phyloP scores from a whole-genome alignment of 441 rosid species.

The Populus hybrid region DNA sequence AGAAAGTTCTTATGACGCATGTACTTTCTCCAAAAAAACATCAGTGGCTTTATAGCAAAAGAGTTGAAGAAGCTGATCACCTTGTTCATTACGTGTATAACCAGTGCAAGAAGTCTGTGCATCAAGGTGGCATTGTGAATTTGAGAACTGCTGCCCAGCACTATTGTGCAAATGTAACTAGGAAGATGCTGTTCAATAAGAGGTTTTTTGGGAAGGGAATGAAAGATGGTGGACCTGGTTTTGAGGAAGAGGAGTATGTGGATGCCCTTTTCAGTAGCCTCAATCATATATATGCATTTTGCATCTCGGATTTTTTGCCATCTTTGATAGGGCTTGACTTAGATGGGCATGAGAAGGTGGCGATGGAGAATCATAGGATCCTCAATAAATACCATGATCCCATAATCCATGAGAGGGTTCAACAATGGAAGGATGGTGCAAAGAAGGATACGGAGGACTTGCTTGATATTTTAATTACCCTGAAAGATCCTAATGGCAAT shows the following conservation, averaged over 20 bases:
- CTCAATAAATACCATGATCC: constrained; percentile 48
- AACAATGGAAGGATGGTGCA: constrained; percentile 30
- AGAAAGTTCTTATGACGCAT: too few species aligned
- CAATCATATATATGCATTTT: constrained; percentile 36
- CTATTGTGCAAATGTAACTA: constrained; percentile 40
- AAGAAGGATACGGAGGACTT: constrained; percentile 32
- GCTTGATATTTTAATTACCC: constrained; percentile 41
- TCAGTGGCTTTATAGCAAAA: too few species aligned
- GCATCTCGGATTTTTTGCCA: constrained; percentile 54
- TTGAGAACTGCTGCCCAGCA: constrained; percentile 34
- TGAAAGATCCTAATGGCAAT: constrained; percentile 33
- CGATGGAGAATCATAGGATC: constrained; percentile 18
- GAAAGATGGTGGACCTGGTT: constrained; percentile 42
- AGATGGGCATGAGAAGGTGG: constrained; percentile 50
- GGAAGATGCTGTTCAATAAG: constrained; percentile 40
- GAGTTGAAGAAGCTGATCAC: too few species aligned
- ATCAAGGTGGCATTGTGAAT: constrained; percentile 1
- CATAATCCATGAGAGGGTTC: constrained; percentile 43
- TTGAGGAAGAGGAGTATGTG: constrained; percentile 46
- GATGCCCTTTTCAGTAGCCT: constrained; percentile 37
- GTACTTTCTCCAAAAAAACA: too few species aligned
- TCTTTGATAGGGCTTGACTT: constrained; percentile 42
- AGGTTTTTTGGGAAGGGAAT: constrained; percentile 42
- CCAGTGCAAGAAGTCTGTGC: too few species aligned
- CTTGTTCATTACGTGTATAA: too few species aligned